Evolutionary conservation across 139 green algal genomes (phyloP).

Genomic region (Tetradesmus obliquus): DNA sequence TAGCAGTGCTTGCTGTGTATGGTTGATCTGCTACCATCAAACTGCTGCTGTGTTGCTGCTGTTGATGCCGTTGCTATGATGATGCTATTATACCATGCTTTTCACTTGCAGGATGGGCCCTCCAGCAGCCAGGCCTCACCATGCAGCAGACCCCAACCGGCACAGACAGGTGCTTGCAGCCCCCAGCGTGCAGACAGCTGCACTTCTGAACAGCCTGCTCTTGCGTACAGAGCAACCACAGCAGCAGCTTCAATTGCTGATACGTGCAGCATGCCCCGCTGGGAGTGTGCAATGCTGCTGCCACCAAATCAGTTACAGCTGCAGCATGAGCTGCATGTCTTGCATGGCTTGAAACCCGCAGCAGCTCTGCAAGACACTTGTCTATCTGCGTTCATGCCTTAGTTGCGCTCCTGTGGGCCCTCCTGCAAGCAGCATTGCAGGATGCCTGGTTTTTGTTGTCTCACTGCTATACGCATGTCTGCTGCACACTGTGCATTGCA

Average conservation of each 20-base stretch:
- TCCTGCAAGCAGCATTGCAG: background rate
- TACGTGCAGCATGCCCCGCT: background rate
- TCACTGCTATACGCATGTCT: background rate
- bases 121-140: background rate
- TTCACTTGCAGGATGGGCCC: background rate
- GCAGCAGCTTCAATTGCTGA: background rate
- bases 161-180: conserved; percentile 7
- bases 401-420: background rate
- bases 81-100: background rate
- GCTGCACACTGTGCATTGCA: background rate
- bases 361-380: background rate
- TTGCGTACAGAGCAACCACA: background rate
- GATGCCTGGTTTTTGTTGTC: background rate
- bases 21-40: background rate
- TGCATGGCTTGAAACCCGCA: background rate
- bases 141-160: background rate
- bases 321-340: background rate
- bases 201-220: background rate
- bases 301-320: background rate
- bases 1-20: too few relatives aligned
- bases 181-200: background rate
- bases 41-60: background rate
- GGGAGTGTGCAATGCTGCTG: background rate
- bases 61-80: background rate
- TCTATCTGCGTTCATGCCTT: background rate